A percentile compares a stretch with the other conserved stretches of the same genome.
Evolutionary conservation across 2,329 filamentous ascomycete species (phyloP).

Genomic region (Tolypocladium sp.): DNA sequence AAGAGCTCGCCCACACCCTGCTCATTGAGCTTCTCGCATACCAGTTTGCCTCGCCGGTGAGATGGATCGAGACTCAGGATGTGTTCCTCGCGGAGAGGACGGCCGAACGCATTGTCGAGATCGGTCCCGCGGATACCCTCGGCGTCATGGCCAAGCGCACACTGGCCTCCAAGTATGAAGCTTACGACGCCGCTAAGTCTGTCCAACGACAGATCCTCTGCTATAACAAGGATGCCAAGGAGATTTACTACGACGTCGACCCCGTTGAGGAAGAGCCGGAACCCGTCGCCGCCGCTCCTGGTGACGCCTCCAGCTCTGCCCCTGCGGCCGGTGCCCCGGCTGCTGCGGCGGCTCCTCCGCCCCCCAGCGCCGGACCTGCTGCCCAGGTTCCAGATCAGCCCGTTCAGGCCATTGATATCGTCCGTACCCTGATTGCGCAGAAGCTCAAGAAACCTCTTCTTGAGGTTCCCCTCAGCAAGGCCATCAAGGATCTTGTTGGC

Average conservation of each 20-base stretch:
- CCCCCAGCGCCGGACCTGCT: conserved; percentile 74
- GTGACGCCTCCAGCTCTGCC: conserved; percentile 44
- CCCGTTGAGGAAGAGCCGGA: conserved; percentile 85
- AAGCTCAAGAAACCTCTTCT: conserved; percentile 91
- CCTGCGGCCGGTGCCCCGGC: conserved; percentile 46
- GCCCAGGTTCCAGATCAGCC: conserved; percentile 79
- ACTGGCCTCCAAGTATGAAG: conserved; percentile 93
- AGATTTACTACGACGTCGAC: conserved; percentile 99
- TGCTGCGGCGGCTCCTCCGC: conserved; percentile 46
- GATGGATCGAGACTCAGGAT: conserved; percentile 99
- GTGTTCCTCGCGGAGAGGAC: conserved; percentile 94
- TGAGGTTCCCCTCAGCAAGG: conserved; percentile 88
- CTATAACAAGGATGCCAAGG: conserved; percentile 98
- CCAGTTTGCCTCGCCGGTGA: conserved; percentile 95
- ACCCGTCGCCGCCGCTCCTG: conserved; percentile 39
- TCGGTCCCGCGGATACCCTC: conserved; percentile 92
- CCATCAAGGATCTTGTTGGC: conserved; percentile 96
- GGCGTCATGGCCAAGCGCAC: conserved; percentile 97
- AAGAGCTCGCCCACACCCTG: conserved; percentile 96
- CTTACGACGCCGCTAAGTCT: conserved; percentile 93
- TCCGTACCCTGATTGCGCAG: conserved; percentile 84
- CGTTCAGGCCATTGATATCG: conserved; percentile 80
- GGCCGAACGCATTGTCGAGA: conserved; percentile 94
- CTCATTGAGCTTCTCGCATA: conserved; percentile 98
- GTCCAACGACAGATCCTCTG: conserved; percentile 96